phyloP scores from a whole-genome alignment of 163 green algal genomes.

The Chlorella variabilis region DNA sequence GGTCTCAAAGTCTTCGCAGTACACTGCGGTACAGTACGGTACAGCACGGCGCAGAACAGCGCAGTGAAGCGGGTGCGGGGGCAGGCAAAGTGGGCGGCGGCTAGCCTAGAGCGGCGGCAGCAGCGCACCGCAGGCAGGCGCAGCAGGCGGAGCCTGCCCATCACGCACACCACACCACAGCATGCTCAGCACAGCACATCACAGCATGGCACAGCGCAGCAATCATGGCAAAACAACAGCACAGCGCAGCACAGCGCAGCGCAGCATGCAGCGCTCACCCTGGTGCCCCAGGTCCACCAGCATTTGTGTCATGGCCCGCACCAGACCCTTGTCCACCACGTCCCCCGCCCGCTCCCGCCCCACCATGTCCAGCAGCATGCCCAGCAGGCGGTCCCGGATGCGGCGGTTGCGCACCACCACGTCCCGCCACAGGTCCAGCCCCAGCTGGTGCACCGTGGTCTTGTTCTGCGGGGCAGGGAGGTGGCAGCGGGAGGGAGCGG shows the following conservation, averaged over 20 bases:
- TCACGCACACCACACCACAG: no score
- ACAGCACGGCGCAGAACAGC: not conserved
- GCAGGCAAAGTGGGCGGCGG: no score
- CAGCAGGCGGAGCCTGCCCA: no score
- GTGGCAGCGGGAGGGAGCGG: not conserved
- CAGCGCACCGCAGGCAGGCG: no score
- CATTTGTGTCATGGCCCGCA: slow-evolving; percentile 90
- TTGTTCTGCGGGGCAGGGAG: slow-evolving; percentile 55
- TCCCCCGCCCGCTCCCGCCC: slow-evolving; percentile 86
- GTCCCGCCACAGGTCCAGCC: slow-evolving; percentile 94
- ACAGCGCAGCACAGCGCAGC: no score
- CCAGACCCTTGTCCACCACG: slow-evolving; percentile 82
- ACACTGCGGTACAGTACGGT: slow-evolving; percentile 57
- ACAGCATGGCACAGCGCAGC: no score
- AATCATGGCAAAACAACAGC: no score
- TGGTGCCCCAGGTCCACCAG: slow-evolving; percentile 88
- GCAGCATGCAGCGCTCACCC: not conserved
- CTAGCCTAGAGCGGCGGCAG: no score
- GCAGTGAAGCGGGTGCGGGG: not conserved
- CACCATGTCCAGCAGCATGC: slow-evolving; percentile 79
- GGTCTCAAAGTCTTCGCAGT: slow-evolving; percentile 93
- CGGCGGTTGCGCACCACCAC: slow-evolving; percentile 76
- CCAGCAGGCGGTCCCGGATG: slow-evolving; percentile 65
- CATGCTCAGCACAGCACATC: no score
- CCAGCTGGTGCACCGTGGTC: slow-evolving; percentile 91